Evolutionary conservation across 2,329 filamentous ascomycete genomes (phyloP).

Genomic region (Exophiala viscosa): DNA sequence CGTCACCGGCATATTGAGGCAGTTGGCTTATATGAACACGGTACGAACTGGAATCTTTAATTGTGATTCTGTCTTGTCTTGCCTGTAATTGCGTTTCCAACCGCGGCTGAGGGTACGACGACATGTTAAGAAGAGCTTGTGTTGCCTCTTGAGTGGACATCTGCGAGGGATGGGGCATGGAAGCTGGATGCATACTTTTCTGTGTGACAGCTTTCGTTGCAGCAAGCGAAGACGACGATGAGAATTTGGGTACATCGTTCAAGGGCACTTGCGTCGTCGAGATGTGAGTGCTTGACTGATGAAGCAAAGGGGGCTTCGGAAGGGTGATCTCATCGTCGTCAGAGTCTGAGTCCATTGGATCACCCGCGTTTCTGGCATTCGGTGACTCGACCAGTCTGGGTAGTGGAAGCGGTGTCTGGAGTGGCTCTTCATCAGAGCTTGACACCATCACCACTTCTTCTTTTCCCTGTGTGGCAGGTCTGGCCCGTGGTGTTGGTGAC

Average conservation of each 20-base stretch:
- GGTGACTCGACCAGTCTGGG: constrained; percentile 14
- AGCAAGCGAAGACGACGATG: constrained; percentile 19
- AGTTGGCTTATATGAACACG: constrained; percentile 20
- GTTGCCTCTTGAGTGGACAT: constrained; percentile 29
- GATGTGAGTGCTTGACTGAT: constrained; percentile 11
- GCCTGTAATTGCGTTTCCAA: not conserved
- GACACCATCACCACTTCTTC: not conserved
- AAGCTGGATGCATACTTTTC: constrained; percentile 23
- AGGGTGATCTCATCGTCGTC: constrained; percentile 12
- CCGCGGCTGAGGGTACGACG: constrained; percentile 13
- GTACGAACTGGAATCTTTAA: constrained; percentile 28
- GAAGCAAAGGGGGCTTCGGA: constrained; percentile 5
- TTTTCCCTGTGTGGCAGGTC: not conserved
- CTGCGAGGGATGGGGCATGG: constrained; percentile 28
- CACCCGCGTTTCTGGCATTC: not conserved
- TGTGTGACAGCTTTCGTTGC: constrained; percentile 15
- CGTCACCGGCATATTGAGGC: constrained; percentile 11
- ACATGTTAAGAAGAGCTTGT: constrained; percentile 19
- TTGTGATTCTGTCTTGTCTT: constrained; percentile 20
- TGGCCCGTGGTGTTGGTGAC: not conserved
- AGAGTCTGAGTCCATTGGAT: not conserved
- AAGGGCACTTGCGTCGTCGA: constrained; percentile 22
- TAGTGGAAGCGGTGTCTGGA: constrained; percentile 10
- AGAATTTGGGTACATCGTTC: constrained; percentile 13
- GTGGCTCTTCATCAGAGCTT: not conserved